Evolutionary conservation across 1,284 basidiomycete genomes (phyloP).

Genomic region (Pseudozyma sp.): DNA sequence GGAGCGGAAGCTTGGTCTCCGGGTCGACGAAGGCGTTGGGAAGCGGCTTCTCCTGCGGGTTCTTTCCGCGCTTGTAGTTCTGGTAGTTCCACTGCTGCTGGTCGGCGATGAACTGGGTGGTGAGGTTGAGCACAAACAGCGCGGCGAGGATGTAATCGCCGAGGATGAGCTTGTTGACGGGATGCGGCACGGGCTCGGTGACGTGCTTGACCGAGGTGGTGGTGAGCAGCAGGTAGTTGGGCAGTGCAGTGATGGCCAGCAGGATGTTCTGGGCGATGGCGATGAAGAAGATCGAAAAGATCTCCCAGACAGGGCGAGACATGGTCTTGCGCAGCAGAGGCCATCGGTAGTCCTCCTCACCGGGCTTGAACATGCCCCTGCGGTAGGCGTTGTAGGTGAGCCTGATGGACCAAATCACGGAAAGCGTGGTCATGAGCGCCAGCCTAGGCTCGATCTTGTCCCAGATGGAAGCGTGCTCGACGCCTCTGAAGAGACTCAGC

Average conservation of each 20-base stretch:
- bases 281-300: conserved; percentile 85
- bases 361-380: conserved; percentile 80
- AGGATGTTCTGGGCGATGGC: conserved; percentile 82
- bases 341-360: conserved; percentile 94
- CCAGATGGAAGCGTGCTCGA: conserved; percentile 39
- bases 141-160: conserved; percentile 78
- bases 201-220: conserved; percentile 61
- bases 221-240: conserved; percentile 74
- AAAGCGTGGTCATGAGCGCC: conserved; percentile 68
- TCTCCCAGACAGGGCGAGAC: conserved; percentile 78
- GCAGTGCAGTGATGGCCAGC: conserved; percentile 73
- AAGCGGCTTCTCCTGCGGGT: conserved; percentile 41
- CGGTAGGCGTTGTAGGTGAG: conserved; percentile 86
- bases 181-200: conserved; percentile 70
- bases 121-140: conserved; percentile 75
- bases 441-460: conserved; percentile 65
- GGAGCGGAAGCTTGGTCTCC: conserved; percentile 28
- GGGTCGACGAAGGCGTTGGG: conserved; percentile 29
- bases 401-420: conserved; percentile 71
- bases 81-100: conserved; percentile 88
- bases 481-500: conserved; percentile 33
- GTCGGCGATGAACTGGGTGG: conserved; percentile 83
- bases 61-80: conserved; percentile 77
- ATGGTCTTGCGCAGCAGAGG: conserved; percentile 78
- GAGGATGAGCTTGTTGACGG: conserved; percentile 71